Conservation (phyloP, 257 asterid species). For the Leptodermis oblonga region DNA sequence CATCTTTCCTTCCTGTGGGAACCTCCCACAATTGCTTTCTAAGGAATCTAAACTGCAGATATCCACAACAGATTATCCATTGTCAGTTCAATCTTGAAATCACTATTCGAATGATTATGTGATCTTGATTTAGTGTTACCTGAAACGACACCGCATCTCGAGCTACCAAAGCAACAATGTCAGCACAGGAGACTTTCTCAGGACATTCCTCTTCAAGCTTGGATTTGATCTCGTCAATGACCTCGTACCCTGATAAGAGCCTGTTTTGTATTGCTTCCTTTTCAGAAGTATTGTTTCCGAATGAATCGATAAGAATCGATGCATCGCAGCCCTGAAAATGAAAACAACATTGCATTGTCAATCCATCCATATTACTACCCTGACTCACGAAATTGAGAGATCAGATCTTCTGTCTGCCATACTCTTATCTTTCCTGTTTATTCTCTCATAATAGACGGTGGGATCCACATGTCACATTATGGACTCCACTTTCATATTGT, state of each 20-base stretch:
- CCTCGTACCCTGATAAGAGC: constrained; percentile 23
- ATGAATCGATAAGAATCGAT: constrained; percentile 28
- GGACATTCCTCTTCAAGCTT: constrained; percentile 27
- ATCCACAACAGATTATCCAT: background rate
- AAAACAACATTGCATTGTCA: background rate
- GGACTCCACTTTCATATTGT: too few species aligned
- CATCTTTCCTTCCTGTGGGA: constrained; percentile 48
- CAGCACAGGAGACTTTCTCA: constrained; percentile 30
- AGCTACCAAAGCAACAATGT: constrained; percentile 29
- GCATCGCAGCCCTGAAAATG: constrained; percentile 34
- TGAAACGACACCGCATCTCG: constrained; percentile 28
- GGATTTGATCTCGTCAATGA: constrained; percentile 32
- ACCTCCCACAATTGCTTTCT: constrained; percentile 59
- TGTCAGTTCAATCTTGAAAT: background rate
- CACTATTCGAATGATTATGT: background rate
- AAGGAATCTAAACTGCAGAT: constrained; percentile 19
- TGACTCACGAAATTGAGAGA: too few species aligned
- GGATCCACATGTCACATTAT: too few species aligned
- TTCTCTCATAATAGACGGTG: too few species aligned
- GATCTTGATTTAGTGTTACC: background rate
- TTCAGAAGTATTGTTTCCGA: constrained; percentile 12
- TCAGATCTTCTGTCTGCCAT: too few species aligned
- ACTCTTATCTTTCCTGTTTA: too few species aligned
- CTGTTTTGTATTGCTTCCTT: constrained; percentile 28
- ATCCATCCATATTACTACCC: background rate